Conservation (phyloP, 2,329 filamentous ascomycete genomes). For the Aspergillus pseudoviridinutans region DNA sequence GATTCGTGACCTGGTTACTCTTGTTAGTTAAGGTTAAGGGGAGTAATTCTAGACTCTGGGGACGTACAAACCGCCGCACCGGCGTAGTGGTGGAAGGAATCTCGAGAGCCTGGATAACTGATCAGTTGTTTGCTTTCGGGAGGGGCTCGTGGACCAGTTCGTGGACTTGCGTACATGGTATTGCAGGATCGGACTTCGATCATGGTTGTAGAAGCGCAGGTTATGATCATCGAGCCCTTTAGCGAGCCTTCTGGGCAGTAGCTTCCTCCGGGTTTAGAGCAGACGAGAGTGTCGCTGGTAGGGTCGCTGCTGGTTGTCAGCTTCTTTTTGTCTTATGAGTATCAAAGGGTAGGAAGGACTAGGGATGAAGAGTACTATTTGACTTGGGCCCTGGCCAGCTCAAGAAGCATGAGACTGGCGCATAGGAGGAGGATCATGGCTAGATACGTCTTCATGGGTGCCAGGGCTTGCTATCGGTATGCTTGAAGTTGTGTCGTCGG, state of each 20-base stretch:
- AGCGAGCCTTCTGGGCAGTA: slow-evolving; percentile 19
- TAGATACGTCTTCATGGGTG: not conserved
- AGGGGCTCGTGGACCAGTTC: too few relatives aligned
- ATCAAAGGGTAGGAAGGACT: not conserved
- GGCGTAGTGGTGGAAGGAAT: slow-evolving; percentile 12
- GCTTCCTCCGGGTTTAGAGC: slow-evolving; percentile 12
- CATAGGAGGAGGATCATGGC: not conserved
- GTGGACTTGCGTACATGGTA: slow-evolving; percentile 9
- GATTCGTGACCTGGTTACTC: slow-evolving; percentile 15
- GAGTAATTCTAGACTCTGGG: not conserved
- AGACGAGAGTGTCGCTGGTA: slow-evolving; percentile 15
- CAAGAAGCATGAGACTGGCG: not conserved
- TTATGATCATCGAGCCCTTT: slow-evolving; percentile 10
- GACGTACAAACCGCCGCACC: slow-evolving; percentile 15
- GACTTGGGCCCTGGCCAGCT: not conserved
- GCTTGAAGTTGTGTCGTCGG: not conserved
- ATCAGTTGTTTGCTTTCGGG: not conserved
- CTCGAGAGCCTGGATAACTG: slow-evolving; percentile 7
- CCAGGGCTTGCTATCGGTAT: not conserved
- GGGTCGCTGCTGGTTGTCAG: slow-evolving; percentile 9
- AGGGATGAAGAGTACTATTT: not conserved
- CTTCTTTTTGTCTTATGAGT: not conserved
- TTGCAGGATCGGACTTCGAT: slow-evolving; percentile 16
- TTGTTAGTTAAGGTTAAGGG: not conserved
- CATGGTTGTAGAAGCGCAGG: slow-evolving; percentile 9